phyloP scores from a whole-genome alignment of 495 filamentous ascomycete species.

The Xylaria sp. region DNA sequence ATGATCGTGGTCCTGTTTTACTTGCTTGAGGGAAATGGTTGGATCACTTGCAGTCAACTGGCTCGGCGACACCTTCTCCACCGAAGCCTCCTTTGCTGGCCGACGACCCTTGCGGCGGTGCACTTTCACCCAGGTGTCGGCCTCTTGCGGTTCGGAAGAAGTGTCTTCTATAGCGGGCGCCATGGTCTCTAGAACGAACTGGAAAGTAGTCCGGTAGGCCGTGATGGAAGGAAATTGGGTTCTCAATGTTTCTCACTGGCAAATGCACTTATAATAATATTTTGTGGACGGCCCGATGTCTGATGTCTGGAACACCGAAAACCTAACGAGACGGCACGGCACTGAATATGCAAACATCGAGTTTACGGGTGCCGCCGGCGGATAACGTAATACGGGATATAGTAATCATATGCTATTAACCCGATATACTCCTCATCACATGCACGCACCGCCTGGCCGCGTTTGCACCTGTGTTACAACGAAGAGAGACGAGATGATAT shows the following conservation, averaged over 20 bases:
- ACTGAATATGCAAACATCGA: no score
- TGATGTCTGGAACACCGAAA: no score
- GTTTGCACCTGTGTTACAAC: no score
- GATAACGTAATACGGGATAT: no score
- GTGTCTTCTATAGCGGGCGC: background rate
- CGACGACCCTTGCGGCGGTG: slow-evolving; percentile 18
- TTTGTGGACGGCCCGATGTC: background rate
- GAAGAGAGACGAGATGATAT: no score
- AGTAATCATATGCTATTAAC: no score
- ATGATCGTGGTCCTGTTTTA: slow-evolving; percentile 34
- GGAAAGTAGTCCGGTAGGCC: background rate
- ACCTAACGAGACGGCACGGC: background rate
- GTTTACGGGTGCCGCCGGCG: no score
- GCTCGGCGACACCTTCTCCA: background rate
- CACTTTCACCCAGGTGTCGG: slow-evolving; percentile 35
- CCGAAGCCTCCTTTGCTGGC: background rate
- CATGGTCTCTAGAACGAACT: background rate
- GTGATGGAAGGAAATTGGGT: background rate
- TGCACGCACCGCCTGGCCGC: no score
- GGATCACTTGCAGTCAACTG: slow-evolving; percentile 2
- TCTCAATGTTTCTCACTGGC: background rate
- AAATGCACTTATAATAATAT: background rate
- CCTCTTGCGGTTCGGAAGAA: slow-evolving; percentile 19
- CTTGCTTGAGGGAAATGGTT: slow-evolving; percentile 30
- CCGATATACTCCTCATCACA: no score